A percentile compares a stretch with the other conserved stretches of the same genome.
These are phyloP conservation scores for Umbelopsis isabellina DNA, from an alignment of 192 early-diverging fungal species.

Conservation along the genomic window DNA sequence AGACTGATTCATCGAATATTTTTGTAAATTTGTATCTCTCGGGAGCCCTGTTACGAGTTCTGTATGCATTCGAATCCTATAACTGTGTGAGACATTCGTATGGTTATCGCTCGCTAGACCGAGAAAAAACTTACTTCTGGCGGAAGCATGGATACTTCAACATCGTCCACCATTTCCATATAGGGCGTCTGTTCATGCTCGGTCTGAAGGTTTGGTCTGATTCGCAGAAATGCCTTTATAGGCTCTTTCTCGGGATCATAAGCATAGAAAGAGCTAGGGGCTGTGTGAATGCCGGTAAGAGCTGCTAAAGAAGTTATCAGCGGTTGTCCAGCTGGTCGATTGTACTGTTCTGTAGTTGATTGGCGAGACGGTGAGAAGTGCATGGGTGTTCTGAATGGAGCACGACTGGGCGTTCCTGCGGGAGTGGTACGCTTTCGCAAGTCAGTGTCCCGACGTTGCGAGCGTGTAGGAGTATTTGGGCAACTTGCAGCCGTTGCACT, in stretches of 20 bases:
- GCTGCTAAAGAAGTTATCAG: constrained; percentile 13
- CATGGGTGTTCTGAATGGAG: constrained; percentile 14
- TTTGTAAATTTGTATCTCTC: constrained; percentile 60
- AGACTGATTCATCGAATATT: constrained; percentile 48
- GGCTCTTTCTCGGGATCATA: constrained; percentile 47
- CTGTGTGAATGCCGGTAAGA: background rate
- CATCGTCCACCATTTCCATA: constrained; percentile 40
- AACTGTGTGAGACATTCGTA: background rate
- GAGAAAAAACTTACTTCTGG: constrained; percentile 30
- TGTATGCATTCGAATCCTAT: constrained; percentile 37
- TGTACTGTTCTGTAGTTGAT: background rate
- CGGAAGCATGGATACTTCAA: constrained; percentile 47
- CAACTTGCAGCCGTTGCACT: constrained; percentile 14
- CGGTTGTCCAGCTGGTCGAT: background rate
- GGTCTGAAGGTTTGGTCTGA: constrained; percentile 27
- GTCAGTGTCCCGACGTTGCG: constrained; percentile 4
- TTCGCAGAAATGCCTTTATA: constrained; percentile 42
- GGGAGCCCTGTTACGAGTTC: constrained; percentile 35
- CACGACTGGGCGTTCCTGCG: background rate
- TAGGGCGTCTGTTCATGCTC: constrained; percentile 30
- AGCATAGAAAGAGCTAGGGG: constrained; percentile 23
- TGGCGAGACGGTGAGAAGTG: constrained; percentile 9
- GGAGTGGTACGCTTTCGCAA: background rate
- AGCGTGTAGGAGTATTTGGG: constrained; percentile 4
- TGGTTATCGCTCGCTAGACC: background rate